Percentiles rank a stretch among this genome's conserved stretches.
Conservation (phyloP, 805 yeast genomes). For the Blastobotrys mokoenaii region DNA sequence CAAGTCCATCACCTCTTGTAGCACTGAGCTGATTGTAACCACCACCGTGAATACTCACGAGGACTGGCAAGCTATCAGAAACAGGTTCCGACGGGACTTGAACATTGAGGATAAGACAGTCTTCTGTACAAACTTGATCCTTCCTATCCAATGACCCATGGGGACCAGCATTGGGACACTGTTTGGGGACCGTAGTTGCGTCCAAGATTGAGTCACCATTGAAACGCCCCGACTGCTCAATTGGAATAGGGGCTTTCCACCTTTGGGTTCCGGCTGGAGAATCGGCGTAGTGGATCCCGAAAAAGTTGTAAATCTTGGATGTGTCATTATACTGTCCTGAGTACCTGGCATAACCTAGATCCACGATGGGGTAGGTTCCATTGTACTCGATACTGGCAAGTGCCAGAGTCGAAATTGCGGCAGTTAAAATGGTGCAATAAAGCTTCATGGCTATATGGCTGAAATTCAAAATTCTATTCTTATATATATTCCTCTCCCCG, state of each 20-base stretch:
- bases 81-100: too few relatives aligned
- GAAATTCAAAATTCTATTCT: too few relatives aligned
- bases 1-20: conserved; percentile 19
- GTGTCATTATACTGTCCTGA: conserved; percentile 1
- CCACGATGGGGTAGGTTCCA: conserved; percentile 7
- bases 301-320: conserved; percentile 1
- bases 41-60: conserved; percentile 33
- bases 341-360: conserved; percentile 8
- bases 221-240: neutral
- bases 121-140: too few relatives aligned
- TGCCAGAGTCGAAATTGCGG: too few relatives aligned
- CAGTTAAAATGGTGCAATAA: too few relatives aligned
- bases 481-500: too few relatives aligned
- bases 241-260: conserved; percentile 9
- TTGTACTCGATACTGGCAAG: too few relatives aligned
- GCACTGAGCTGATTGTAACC: conserved; percentile 24
- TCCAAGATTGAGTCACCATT: neutral
- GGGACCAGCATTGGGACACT: conserved; percentile 1
- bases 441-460: too few relatives aligned
- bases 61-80: conserved; percentile 20
- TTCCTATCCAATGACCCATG: too few relatives aligned
- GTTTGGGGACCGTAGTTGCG: conserved; percentile 4
- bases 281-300: conserved; percentile 10
- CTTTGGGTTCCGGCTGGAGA: conserved; percentile 10
- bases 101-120: neutral